A percentile compares a stretch with the other conserved stretches of the same genome.
phyloP scores from a whole-genome alignment of 768 basidiomycete species.

The Gelatoporia subvermispora region DNA sequence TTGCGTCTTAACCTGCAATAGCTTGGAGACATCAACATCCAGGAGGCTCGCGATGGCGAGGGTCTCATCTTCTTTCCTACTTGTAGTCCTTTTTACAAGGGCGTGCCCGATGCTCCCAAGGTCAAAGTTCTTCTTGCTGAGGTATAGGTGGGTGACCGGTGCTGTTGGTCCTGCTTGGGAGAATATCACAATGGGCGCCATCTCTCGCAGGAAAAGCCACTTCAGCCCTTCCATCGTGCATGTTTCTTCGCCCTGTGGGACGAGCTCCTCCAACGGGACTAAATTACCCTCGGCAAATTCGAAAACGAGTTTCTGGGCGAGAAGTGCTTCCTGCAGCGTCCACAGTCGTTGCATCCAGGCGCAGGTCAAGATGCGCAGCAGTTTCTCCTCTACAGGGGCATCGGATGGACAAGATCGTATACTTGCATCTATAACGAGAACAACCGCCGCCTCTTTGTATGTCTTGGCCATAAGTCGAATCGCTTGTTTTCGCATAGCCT shows the following conservation, averaged over 20 bases:
- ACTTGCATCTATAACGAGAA: conserved; percentile 7
- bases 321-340: conserved; percentile 9
- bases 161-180: no score
- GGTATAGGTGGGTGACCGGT: no score
- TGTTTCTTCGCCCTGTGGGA: no score
- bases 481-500: conserved; percentile 1
- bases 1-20: not conserved
- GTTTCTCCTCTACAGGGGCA: not conserved
- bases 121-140: no score
- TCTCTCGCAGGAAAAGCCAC: no score
- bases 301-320: conserved; percentile 4
- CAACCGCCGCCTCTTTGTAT: conserved; percentile 3
- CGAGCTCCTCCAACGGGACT: no score
- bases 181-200: no score
- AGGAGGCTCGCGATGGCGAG: conserved; percentile 3
- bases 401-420: not conserved
- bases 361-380: conserved; percentile 5
- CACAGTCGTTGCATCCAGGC: conserved; percentile 8
- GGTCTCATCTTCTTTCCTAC: conserved; percentile 1
- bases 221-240: no score
- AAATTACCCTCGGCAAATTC: conserved; percentile 4
- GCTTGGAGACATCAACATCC: not conserved
- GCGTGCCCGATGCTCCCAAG: no score
- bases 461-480: conserved; percentile 10
- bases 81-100: not conserved